A percentile compares a stretch with the other conserved stretches of the same genome.
Conservation (phyloP, 148 eudicot species). For the Amaranthus palmeri region DNA sequence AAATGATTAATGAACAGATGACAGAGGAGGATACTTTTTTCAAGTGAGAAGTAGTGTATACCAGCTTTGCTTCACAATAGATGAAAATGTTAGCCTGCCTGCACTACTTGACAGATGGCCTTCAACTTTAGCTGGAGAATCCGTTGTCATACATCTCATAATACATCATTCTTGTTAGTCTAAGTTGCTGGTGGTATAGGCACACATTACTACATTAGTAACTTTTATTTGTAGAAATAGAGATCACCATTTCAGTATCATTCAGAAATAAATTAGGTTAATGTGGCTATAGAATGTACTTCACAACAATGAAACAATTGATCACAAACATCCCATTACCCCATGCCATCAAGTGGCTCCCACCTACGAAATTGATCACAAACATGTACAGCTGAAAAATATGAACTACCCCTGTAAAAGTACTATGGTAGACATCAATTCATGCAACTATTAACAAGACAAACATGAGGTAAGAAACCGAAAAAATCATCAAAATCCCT, state of each 20-base stretch:
- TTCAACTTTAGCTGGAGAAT: constrained; percentile 24
- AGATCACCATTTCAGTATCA: constrained; percentile 1
- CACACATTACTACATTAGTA: constrained; percentile 23
- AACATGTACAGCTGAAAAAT: background rate
- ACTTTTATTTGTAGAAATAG: constrained; percentile 23
- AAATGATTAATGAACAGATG: constrained; percentile 32
- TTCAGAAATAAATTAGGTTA: constrained; percentile 20
- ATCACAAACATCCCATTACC: background rate
- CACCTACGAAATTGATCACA: too few species aligned
- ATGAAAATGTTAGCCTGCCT: constrained; percentile 28
- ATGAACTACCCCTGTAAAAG: background rate
- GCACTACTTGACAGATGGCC: constrained; percentile 22
- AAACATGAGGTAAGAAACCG: background rate
- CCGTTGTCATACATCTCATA: constrained; percentile 25
- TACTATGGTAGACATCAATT: background rate
- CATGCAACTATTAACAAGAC: background rate
- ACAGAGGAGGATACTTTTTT: constrained; percentile 24
- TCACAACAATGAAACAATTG: background rate
- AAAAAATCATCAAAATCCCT: background rate
- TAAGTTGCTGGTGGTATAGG: constrained; percentile 21
- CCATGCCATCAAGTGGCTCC: too few species aligned
- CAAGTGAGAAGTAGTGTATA: constrained; percentile 28
- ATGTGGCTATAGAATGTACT: background rate
- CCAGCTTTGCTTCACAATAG: constrained; percentile 21
- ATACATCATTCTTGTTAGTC: constrained; percentile 26